Evolutionary conservation across 1,284 basidiomycete species (phyloP).

Genomic region (Blastosporella zonata): DNA sequence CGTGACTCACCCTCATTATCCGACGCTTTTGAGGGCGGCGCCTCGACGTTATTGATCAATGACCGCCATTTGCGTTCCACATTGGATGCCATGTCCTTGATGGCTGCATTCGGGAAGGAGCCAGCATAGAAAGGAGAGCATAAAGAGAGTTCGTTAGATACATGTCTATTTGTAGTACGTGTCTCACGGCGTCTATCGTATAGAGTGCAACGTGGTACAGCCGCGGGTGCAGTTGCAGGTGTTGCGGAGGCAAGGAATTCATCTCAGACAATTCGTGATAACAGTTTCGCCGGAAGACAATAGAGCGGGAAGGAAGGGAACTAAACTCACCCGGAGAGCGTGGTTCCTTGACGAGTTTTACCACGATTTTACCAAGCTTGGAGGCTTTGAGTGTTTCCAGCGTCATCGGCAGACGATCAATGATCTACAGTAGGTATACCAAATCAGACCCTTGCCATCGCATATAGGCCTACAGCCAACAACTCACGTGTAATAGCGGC

Average conservation of each 20-base stretch:
- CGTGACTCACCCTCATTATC: conserved; percentile 69
- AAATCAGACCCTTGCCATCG: neutral
- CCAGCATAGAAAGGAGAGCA: conserved; percentile 27
- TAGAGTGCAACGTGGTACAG: conserved; percentile 1
- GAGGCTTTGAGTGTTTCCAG: conserved; percentile 63
- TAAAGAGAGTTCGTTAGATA: conserved; percentile 62
- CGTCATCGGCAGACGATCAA: conserved; percentile 75
- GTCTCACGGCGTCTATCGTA: conserved; percentile 28
- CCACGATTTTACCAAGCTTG: conserved; percentile 74
- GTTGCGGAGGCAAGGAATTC: neutral
- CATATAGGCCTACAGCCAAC: conserved; percentile 37
- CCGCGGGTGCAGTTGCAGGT: conserved; percentile 2
- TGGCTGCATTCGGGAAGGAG: conserved; percentile 50
- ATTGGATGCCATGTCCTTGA: conserved; percentile 87
- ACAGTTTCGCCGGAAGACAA: conserved; percentile 21
- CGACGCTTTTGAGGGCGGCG: conserved; percentile 41
- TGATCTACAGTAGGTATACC: conserved; percentile 47
- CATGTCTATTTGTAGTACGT: conserved; percentile 45
- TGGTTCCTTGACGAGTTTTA: conserved; percentile 68
- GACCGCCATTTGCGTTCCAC: conserved; percentile 77
- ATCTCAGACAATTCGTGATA: conserved; percentile 14
- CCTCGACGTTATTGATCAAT: conserved; percentile 41
- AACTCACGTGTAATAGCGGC: conserved; percentile 77
- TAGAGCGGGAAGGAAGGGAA: conserved; percentile 21
- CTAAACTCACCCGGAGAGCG: conserved; percentile 63